Evolutionary conservation across 495 filamentous ascomycete genomes (phyloP).

Genomic region (Xanthoparmelia taractica): DNA sequence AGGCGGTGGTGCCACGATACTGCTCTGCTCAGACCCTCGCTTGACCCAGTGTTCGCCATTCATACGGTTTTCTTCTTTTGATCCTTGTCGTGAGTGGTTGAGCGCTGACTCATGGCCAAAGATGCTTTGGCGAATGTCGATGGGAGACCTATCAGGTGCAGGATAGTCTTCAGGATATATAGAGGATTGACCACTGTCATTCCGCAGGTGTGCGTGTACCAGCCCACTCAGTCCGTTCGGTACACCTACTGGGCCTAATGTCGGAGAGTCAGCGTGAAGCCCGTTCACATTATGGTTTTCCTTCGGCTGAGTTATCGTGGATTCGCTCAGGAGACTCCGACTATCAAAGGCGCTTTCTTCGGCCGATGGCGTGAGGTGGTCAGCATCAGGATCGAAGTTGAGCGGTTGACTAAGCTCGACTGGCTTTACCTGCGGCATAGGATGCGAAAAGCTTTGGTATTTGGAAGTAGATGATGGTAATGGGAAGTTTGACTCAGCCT

Average conservation of each 20-base stretch:
- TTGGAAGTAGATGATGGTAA: slow-evolving; percentile 1
- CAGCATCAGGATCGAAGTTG: slow-evolving; percentile 11
- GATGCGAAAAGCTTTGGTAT: slow-evolving; percentile 1
- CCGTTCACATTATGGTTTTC: neutral
- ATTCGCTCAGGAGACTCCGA: slow-evolving; percentile 20
- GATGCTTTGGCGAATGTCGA: slow-evolving; percentile 28
- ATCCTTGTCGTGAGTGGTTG: slow-evolving; percentile 14
- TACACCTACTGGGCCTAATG: slow-evolving; percentile 49
- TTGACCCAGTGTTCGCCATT: slow-evolving; percentile 35
- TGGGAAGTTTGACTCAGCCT: slow-evolving; percentile 17
- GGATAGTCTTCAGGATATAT: slow-evolving; percentile 52
- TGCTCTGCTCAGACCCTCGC: slow-evolving; percentile 7
- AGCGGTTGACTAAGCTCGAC: neutral
- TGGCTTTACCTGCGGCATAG: slow-evolving; percentile 1
- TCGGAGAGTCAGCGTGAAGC: slow-evolving; percentile 61
- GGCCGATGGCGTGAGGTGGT: slow-evolving; percentile 17
- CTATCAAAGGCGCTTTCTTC: slow-evolving; percentile 32
- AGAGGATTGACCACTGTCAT: slow-evolving; percentile 73
- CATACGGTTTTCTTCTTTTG: slow-evolving; percentile 47
- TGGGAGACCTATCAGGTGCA: slow-evolving; percentile 35
- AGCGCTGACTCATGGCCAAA: slow-evolving; percentile 26
- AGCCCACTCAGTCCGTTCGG: slow-evolving; percentile 67
- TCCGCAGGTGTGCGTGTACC: slow-evolving; percentile 78
- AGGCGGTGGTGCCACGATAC: slow-evolving; percentile 19
- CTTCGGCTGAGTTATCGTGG: slow-evolving; percentile 21